Evolutionary conservation across 345 rosid species (phyloP).

Genomic region (Eucalyptus virginea): DNA sequence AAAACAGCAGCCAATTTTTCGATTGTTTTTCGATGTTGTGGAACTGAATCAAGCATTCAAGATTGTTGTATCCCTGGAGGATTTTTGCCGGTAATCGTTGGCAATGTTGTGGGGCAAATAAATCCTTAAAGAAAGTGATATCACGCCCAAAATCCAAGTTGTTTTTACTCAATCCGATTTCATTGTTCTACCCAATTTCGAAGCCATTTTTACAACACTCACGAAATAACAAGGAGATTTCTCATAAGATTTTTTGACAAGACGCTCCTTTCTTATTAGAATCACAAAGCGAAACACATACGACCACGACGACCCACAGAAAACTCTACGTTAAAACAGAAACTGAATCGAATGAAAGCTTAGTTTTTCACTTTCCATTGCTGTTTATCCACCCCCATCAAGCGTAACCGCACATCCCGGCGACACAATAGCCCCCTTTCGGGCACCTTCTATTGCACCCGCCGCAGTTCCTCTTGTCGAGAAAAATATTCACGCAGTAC

Average conservation of each 20-base stretch:
- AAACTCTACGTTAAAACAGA: neutral
- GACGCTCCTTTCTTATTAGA: neutral
- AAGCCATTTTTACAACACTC: neutral
- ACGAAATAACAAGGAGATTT: neutral
- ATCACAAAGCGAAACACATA: neutral
- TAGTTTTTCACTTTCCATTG: neutral
- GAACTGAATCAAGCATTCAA: too few species aligned
- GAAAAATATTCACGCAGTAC: neutral
- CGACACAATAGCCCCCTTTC: constrained; percentile 7
- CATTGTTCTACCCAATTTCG: too few species aligned
- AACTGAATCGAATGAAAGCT: neutral
- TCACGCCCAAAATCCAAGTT: too few species aligned
- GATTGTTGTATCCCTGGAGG: too few species aligned
- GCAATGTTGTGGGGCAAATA: too few species aligned
- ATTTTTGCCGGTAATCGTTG: too few species aligned
- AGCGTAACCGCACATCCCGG: constrained; percentile 9
- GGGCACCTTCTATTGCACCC: neutral
- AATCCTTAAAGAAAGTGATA: too few species aligned
- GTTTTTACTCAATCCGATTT: too few species aligned
- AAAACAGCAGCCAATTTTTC: too few species aligned
- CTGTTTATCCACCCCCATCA: neutral
- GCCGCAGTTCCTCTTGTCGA: constrained; percentile 1
- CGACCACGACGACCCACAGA: neutral
- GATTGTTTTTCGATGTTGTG: too few species aligned
- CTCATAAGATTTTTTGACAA: neutral